phyloP scores from a whole-genome alignment of 2,329 filamentous ascomycete species.

The Nannizziopsis arthrosporioides region DNA sequence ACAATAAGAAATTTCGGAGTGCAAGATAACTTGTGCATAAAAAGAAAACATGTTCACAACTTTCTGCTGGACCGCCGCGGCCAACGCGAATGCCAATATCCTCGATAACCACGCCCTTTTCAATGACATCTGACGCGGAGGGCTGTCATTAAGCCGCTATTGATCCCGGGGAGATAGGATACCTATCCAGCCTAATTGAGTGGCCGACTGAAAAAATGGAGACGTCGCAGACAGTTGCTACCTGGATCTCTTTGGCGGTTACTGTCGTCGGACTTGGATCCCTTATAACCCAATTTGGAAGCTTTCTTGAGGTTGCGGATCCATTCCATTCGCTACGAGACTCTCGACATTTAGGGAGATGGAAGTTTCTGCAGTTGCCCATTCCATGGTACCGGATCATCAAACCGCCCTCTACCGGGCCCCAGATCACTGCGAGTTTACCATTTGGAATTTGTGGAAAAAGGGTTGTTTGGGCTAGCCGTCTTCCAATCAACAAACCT shows the following conservation, averaged over 20 bases:
- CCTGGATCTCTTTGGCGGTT: constrained; percentile 4
- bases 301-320: not conserved
- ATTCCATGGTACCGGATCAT: constrained; percentile 6
- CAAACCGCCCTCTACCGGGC: constrained; percentile 2
- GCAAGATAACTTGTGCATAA: too few species aligned
- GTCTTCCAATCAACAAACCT: not conserved
- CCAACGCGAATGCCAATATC: too few species aligned
- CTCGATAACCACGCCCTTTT: too few species aligned
- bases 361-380: not conserved
- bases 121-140: too few species aligned
- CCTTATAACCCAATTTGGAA: constrained; percentile 2
- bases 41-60: too few species aligned
- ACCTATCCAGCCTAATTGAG: too few species aligned
- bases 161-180: too few species aligned
- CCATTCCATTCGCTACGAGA: constrained; percentile 3
- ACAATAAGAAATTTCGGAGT: too few species aligned
- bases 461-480: not conserved
- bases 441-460: not conserved
- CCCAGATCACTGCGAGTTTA: not conserved
- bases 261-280: constrained; percentile 5
- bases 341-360: constrained; percentile 1
- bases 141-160: too few species aligned
- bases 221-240: constrained; percentile 3
- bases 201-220: not conserved
- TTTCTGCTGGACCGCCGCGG: too few species aligned